Percentiles rank a stretch among this genome's conserved stretches.
Conservation (phyloP, 169 alveolate species). For the Plasmodium vinckei region DNA sequence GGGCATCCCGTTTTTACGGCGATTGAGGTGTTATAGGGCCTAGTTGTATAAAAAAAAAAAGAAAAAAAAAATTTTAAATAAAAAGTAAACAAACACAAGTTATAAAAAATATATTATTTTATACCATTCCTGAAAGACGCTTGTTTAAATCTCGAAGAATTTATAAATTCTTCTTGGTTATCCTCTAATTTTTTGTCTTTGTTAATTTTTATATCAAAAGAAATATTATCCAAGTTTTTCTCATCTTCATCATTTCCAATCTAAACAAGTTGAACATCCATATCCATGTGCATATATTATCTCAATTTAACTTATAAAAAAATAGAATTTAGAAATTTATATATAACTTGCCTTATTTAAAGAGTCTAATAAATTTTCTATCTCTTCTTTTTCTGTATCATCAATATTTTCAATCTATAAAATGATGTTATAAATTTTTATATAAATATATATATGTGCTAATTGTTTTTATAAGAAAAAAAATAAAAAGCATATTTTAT, state of each 20-base stretch:
- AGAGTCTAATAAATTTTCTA: conserved; percentile 53
- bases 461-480: not conserved
- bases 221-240: not conserved
- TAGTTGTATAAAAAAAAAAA: not conserved
- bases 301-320: no score
- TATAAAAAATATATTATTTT: not conserved
- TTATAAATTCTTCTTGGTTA: not conserved
- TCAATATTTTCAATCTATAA: conserved; percentile 16
- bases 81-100: not conserved
- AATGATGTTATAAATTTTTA: not conserved
- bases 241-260: not conserved
- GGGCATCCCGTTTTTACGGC: no score
- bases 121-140: conserved; percentile 56
- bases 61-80: not conserved
- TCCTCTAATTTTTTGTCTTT: conserved; percentile 1
- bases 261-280: not conserved
- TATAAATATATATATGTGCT: not conserved
- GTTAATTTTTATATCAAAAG: conserved; percentile 1
- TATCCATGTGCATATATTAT: not conserved
- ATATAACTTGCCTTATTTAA: conserved; percentile 40
- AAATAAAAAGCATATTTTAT: not conserved
- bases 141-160: conserved; percentile 37
- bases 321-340: not conserved
- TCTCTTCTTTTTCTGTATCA: conserved; percentile 49
- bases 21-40: no score